Conservation (phyloP, 2,329 filamentous ascomycete genomes). For the Penicillium fuscoglaucum region DNA sequence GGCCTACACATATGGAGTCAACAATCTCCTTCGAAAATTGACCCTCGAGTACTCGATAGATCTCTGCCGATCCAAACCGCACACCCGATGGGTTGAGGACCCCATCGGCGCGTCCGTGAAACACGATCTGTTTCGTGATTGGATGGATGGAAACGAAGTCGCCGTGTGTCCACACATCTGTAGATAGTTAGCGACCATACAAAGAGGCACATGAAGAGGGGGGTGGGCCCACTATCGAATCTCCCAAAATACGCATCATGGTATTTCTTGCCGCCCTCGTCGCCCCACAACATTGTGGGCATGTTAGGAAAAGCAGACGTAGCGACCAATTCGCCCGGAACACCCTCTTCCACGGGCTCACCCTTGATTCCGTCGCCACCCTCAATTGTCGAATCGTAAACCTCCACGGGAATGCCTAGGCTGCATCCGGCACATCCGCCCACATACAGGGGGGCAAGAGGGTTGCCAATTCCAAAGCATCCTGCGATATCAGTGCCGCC, state of each 20-base stretch:
- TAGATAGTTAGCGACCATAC: not conserved
- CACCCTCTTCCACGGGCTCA: constrained; percentile 59
- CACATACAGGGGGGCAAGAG: constrained; percentile 63
- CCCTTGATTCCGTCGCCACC: constrained; percentile 41
- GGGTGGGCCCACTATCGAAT: constrained; percentile 18
- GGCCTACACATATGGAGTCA: constrained; percentile 76
- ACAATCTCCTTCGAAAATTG: constrained; percentile 54
- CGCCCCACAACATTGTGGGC: constrained; percentile 63
- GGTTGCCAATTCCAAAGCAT: constrained; percentile 54
- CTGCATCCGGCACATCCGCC: constrained; percentile 56
- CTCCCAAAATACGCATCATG: constrained; percentile 30
- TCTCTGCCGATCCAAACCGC: constrained; percentile 76
- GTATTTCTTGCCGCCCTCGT: constrained; percentile 57
- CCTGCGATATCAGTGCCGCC: constrained; percentile 37
- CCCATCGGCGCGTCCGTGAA: constrained; percentile 58
- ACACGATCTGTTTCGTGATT: constrained; percentile 55
- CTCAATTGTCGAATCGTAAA: constrained; percentile 55
- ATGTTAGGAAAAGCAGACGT: constrained; percentile 73
- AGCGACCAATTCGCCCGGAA: constrained; percentile 73
- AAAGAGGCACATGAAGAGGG: not conserved
- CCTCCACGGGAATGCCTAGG: constrained; percentile 56
- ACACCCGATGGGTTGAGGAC: constrained; percentile 79
- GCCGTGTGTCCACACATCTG: constrained; percentile 75
- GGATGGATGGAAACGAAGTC: constrained; percentile 76
- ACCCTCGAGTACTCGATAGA: constrained; percentile 66